Conservation (phyloP, 2,329 filamentous ascomycete species). For the Colletotrichum aenigma region DNA sequence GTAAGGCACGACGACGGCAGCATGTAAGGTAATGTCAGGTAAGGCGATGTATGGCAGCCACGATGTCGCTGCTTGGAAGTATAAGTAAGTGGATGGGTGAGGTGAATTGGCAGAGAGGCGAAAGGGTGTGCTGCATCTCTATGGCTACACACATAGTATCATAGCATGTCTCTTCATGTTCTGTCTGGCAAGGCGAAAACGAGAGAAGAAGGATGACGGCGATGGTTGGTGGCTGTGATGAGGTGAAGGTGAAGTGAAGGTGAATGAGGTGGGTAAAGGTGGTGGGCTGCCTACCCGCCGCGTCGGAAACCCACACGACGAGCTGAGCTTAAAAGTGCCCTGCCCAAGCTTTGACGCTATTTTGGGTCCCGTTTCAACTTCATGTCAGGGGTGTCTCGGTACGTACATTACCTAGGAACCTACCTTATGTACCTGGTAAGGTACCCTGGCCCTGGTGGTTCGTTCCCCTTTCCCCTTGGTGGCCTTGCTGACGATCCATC, state of each 20-base stretch:
- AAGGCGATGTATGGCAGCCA: neutral
- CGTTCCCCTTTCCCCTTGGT: neutral
- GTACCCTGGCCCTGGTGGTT: neutral
- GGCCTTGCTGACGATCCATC: neutral
- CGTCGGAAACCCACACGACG: neutral
- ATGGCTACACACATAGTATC: too few relatives aligned
- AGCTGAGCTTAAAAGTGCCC: neutral
- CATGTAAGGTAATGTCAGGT: neutral
- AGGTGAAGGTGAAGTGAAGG: neutral
- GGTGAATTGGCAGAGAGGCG: neutral
- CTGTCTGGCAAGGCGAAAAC: neutral
- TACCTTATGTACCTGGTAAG: neutral
- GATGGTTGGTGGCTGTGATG: neutral
- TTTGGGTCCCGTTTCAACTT: neutral
- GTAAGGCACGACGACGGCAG: neutral
- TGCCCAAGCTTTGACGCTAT: slow-evolving; percentile 3
- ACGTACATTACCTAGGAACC: neutral
- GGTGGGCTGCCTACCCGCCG: neutral
- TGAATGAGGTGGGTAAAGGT: neutral
- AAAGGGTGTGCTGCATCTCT: neutral
- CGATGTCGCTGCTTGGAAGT: neutral
- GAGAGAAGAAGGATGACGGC: neutral
- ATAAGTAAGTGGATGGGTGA: neutral
- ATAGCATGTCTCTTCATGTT: neutral
- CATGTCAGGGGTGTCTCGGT: neutral